Percentiles rank a stretch among this genome's conserved stretches.
These are phyloP conservation scores for Trypanosoma platydactyli DNA, from an alignment of 208 protist species.

Conservation along the genomic window DNA sequence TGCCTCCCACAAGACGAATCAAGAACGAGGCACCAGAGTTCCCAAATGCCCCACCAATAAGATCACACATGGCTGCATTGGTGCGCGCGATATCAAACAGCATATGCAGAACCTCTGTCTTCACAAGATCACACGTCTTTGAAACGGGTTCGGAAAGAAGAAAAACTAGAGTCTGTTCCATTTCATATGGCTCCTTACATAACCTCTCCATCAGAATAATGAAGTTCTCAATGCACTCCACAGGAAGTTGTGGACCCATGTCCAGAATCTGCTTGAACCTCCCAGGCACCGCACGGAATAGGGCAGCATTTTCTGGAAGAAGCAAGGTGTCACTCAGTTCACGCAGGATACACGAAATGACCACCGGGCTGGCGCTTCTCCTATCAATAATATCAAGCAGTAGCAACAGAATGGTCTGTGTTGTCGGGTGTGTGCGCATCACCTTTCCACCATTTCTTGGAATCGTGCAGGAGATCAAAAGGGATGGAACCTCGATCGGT, in stretches of 20 bases:
- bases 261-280: constrained; percentile 64
- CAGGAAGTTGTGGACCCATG: constrained; percentile 53
- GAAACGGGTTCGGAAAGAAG: constrained; percentile 35
- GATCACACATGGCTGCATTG: constrained; percentile 64
- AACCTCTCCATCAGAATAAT: constrained; percentile 86
- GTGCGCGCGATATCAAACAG: constrained; percentile 85
- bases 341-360: constrained; percentile 65
- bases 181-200: constrained; percentile 64
- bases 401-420: constrained; percentile 64
- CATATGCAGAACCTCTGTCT: constrained; percentile 83
- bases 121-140: constrained; percentile 49
- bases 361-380: neutral
- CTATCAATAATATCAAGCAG: constrained; percentile 58
- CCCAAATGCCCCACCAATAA: constrained; percentile 60
- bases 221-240: constrained; percentile 70
- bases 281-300: constrained; percentile 54
- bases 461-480: constrained; percentile 67
- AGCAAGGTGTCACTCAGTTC: constrained; percentile 82
- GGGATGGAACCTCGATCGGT: constrained; percentile 51
- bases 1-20: constrained; percentile 66
- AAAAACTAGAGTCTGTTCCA: constrained; percentile 64
- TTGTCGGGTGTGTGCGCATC: constrained; percentile 63
- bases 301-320: constrained; percentile 55
- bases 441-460: constrained; percentile 43
- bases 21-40: constrained; percentile 53